Evolutionary conservation across 2,329 filamentous ascomycete species (phyloP).

Genomic region (Scedosporium boydii): DNA sequence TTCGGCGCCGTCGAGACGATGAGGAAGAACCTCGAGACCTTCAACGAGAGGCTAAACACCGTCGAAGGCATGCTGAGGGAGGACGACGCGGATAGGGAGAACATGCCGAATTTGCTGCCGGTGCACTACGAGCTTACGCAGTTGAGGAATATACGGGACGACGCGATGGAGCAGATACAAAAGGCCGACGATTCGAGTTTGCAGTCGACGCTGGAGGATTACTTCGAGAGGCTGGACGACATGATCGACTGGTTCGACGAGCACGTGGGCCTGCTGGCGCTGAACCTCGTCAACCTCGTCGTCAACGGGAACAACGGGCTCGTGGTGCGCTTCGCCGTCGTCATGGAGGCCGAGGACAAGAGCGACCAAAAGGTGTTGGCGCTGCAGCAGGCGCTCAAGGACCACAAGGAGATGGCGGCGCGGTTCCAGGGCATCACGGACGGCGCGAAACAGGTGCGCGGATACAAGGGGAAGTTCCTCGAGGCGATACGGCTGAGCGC

Average conservation of each 20-base stretch:
- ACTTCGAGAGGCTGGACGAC: slow-evolving; percentile 78
- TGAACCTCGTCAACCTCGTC: slow-evolving; percentile 82
- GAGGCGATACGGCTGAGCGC: slow-evolving; percentile 67
- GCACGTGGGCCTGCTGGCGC: slow-evolving; percentile 77
- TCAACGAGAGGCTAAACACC: slow-evolving; percentile 65
- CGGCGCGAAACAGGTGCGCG: slow-evolving; percentile 81
- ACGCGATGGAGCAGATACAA: slow-evolving; percentile 93
- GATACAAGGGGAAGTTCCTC: slow-evolving; percentile 95
- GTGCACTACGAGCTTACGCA: slow-evolving; percentile 89
- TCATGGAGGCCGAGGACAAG: slow-evolving; percentile 94
- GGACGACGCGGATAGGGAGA: slow-evolving; percentile 78
- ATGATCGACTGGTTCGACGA: slow-evolving; percentile 94
- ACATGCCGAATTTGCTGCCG: slow-evolving; percentile 82
- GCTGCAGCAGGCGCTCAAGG: slow-evolving; percentile 86
- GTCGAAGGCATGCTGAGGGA: slow-evolving; percentile 72
- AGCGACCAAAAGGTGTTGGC: slow-evolving; percentile 87
- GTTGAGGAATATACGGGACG: slow-evolving; percentile 86
- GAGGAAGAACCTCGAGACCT: slow-evolving; percentile 81
- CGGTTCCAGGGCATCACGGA: slow-evolving; percentile 93
- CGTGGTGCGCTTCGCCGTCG: slow-evolving; percentile 81
- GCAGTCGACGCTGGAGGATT: slow-evolving; percentile 77
- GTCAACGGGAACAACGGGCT: slow-evolving; percentile 79
- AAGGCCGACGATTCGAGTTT: slow-evolving; percentile 63
- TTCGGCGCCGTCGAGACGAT: slow-evolving; percentile 91
- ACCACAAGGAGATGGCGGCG: slow-evolving; percentile 88